Evolutionary conservation across 768 basidiomycete genomes (phyloP), one percentile per base, ranked within the genome.

Genomic region (Tubosaeta brunneosetosa): DNA sequence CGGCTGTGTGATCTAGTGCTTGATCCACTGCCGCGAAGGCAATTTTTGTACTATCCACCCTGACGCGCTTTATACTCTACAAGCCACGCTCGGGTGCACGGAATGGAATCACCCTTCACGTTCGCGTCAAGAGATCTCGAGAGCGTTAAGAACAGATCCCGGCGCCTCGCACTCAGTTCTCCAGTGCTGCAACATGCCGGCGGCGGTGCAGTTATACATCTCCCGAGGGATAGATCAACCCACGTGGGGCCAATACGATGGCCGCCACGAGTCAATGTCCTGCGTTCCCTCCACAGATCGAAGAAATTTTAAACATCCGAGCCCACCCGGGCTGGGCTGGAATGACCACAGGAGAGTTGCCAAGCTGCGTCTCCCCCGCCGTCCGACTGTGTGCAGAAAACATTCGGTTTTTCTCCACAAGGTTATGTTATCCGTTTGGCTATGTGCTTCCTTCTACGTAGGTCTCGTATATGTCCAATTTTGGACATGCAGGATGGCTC

Each of bases 401-500:
- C 8, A 41, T 11, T 12, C 19, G 11, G 19, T 17, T 37, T 37
- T 41, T 13, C 22, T 42, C 22, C 25, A 42, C 6, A 9, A 42
- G 25, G 3, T 16, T 42, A 42, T 42, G 5, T 16, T 42, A 42
- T 42, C n/a, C 33, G 14, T 25, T 22, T 32, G 41, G 36, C 40
- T 38, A 34, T 44, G 51, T 33, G n/a, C n/a, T 9, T n/a, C n/a
- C n/a, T 17, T 16, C 36, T 6, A 17, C 17, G 11, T 19, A 29
- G 13, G 32, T 26, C 10, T 22, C 41, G 49, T 25, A 16, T 12
- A 41, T 44, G 34, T 44, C 26, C 53, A 32, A 53, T 53, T 50
- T 50, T 37, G 12, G 27, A n/a, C 17, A 2, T 26, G 47, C 48
- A 55, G 52, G 40, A 53, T 61, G 53, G 22, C 25, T 38, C 41